phyloP scores from a whole-genome alignment of 2,329 filamentous ascomycete genomes.

The Botrytis galanthina region DNA sequence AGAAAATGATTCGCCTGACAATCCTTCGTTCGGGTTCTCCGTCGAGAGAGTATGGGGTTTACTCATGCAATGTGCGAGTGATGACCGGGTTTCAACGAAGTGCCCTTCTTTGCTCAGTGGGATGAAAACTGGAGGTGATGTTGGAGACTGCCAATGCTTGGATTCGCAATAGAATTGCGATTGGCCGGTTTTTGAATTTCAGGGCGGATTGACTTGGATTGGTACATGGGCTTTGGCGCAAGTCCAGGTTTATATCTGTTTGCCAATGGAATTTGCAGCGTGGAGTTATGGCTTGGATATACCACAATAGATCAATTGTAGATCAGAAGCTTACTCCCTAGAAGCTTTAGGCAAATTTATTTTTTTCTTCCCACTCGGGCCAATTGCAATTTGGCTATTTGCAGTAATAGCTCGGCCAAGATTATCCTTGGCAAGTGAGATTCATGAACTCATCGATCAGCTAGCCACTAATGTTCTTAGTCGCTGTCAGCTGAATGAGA shows the following conservation, averaged over 20 bases:
- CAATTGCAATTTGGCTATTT: background rate
- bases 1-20: constrained; percentile 26
- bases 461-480: background rate
- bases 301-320: background rate
- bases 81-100: constrained; percentile 75
- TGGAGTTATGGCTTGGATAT: background rate
- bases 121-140: constrained; percentile 49
- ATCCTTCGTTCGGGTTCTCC: constrained; percentile 35
- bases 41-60: constrained; percentile 35
- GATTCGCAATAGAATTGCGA: constrained; percentile 20
- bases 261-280: background rate
- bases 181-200: background rate
- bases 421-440: background rate
- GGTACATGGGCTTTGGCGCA: background rate
- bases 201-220: background rate
- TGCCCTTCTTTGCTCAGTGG: constrained; percentile 81
- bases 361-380: background rate
- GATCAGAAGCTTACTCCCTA: background rate
- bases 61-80: constrained; percentile 35
- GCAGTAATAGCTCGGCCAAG: background rate
- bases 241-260: background rate
- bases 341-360: background rate
- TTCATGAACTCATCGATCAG: background rate
- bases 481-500: background rate
- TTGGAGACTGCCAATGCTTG: constrained; percentile 35